Base-by-base conservation (phyloP, 768 basidiomycete genomes). In the Collybiopsis confluens region DNA sequence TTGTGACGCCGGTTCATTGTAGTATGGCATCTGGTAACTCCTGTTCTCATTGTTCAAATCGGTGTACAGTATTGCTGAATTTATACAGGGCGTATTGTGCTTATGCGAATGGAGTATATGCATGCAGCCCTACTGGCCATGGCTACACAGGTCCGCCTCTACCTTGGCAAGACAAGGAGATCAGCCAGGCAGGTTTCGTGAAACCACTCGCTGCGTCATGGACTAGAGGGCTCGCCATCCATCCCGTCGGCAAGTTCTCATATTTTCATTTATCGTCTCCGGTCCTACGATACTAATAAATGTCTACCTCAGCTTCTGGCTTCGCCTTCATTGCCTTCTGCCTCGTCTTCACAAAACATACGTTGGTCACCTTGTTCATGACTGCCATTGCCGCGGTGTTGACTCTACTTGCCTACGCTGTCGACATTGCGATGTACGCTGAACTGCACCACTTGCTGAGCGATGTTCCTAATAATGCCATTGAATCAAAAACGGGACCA, bases 191-290 rank as follows among this genome's bases (percentile, higher is more conserved):
- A 1, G 53, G 49, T n/a, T 15, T 8, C 0, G 45, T 54, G 9
- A 13, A 11, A 28, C 18, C 36, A 20, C 45, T 61, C 18, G 54
- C 50, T 5, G 54, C 56, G 4, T 57, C 58, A n/a, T 61, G 58
- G 58, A 59, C 58, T 9, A 50, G 60, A 1, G 60, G 60, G 2
- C 58, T 61, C 21, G 60, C 60, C 13, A 58, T 61, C 26, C 60
- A 61, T 49, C 60, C 60, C 23, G 60, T 61, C 18, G 58, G 59
- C 57, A 6, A 20, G n/a, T n/a, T n/a, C n/a, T n/a, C n/a, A n/a
- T n/a, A n/a, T n/a, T n/a, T n/a, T n/a, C n/a, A n/a, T n/a, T n/a
- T n/a, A n/a, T n/a, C n/a, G n/a, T n/a, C n/a, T n/a, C n/a, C n/a
- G n/a, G n/a, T n/a, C n/a, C n/a, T n/a, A n/a, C n/a, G n/a, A n/a